Evolutionary conservation across 1,284 basidiomycete species (phyloP), one percentile per base, ranked within the genome.

Genomic region (Xerocomus amazonicus): DNA sequence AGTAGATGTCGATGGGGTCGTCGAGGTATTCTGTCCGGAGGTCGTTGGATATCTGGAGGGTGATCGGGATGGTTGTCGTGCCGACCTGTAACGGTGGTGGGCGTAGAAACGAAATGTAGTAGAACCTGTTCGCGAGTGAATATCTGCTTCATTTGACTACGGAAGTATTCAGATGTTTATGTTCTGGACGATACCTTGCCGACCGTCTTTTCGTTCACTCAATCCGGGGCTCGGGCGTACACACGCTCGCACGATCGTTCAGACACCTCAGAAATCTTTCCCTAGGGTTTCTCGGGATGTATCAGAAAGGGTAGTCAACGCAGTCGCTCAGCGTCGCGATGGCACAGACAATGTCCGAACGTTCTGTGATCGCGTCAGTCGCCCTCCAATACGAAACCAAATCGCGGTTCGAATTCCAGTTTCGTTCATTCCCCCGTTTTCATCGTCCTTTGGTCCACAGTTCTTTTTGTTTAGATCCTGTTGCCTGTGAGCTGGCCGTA

Each of bases 21-120:
- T 72, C 62, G 59, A 73, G 79, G 4, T 70, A 68, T 56, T 88
- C 86, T n/a, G 87, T 90, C 19, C 88, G 78, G 39, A 91, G 73
- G 58, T 90, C 88, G 61, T 91, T 90, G 14, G 80, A 77, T 52
- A 91, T 78, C 63, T 90, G 85, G 0, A 85, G 86, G 2, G 80
- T 87, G 42, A 90, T 75, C 9, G 70, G 65, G 35, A 90, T 65
- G 7, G 72, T 61, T 19, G 58, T 56, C 10, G 55, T 49, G 2
- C 67, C 58, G 2, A 71, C 70, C 45, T 77, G 73, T 9, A 67
- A 58, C 9, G 84, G 84, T 10, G 87, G 89, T 14, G 88, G 85
- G 47, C 87, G 80, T 14, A 90, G 76, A 60, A 90, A 90, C 23
- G 85, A 88, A 19, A 90, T 58, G 66, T 89, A 91, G 67, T 75